A percentile compares a stretch with the other conserved stretches of the same genome.
Conservation (phyloP, 805 yeast genomes). For the Starmerella roubikii region DNA sequence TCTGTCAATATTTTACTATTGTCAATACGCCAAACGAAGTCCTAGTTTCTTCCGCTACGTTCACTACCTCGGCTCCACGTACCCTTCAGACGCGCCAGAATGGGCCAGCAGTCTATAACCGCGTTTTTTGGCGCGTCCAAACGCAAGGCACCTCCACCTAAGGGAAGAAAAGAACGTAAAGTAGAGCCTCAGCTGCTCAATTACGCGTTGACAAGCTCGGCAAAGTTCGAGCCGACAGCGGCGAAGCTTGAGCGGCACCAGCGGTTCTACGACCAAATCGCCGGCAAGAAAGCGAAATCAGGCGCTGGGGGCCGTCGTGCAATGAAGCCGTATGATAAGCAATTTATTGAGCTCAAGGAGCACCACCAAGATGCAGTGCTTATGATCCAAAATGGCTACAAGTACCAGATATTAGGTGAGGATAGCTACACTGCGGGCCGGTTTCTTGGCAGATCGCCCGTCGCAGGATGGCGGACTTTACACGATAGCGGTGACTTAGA, state of each 20-base stretch:
- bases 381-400: slow-evolving; percentile 83
- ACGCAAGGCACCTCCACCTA: not conserved
- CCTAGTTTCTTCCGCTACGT: too few species aligned
- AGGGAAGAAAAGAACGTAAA: too few species aligned
- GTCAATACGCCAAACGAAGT: too few species aligned
- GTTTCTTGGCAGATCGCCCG: slow-evolving; percentile 40
- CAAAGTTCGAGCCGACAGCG: too few species aligned
- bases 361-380: slow-evolving; percentile 53
- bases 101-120: slow-evolving; percentile 14
- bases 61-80: too few species aligned
- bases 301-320: slow-evolving; percentile 18
- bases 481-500: slow-evolving; percentile 35
- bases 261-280: not conserved
- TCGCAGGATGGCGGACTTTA: slow-evolving; percentile 51
- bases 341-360: slow-evolving; percentile 52
- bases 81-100: too few species aligned
- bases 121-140: slow-evolving; percentile 7
- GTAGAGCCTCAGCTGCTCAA: too few species aligned
- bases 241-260: not conserved
- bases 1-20: too few species aligned
- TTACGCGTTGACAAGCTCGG: too few species aligned
- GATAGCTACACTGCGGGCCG: slow-evolving; percentile 65
- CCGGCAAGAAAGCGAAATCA: not conserved
- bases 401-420: slow-evolving; percentile 71
- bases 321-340: slow-evolving; percentile 71